phyloP scores from a whole-genome alignment of 768 basidiomycete species.

The Clitopilus passeckerianus region DNA sequence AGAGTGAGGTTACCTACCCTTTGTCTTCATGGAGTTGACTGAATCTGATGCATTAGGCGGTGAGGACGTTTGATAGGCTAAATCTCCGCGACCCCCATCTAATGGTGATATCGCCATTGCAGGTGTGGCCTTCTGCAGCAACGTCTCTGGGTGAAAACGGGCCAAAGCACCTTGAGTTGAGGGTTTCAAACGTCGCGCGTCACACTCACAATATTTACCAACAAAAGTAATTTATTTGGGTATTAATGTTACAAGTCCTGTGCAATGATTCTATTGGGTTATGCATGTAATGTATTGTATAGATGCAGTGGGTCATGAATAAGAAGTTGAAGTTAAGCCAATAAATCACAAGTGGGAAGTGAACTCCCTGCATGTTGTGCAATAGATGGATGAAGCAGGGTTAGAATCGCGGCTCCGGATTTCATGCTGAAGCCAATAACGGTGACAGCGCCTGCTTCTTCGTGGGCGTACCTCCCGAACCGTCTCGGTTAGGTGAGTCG shows the following conservation, averaged over 20 bases:
- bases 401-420: not conserved
- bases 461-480: constrained; percentile 42
- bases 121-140: too few relatives aligned
- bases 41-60: not conserved
- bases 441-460: constrained; percentile 60
- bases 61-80: not conserved
- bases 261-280: constrained; percentile 7
- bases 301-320: constrained; percentile 14
- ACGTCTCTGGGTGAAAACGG: too few relatives aligned
- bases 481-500: constrained; percentile 32
- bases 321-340: not conserved
- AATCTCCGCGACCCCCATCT: not conserved
- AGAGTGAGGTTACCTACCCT: not conserved
- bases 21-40: not conserved
- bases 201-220: too few relatives aligned
- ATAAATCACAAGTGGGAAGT: not conserved
- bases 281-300: constrained; percentile 18
- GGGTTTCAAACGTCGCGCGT: too few relatives aligned
- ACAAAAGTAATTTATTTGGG: not conserved
- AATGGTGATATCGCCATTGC: not conserved
- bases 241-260: not conserved
- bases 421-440: constrained; percentile 8
- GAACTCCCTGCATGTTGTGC: not conserved
- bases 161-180: too few relatives aligned
- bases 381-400: not conserved